Evolutionary conservation across 768 basidiomycete genomes (phyloP).

Genomic region (Hygrophoropsis aurantiaca): DNA sequence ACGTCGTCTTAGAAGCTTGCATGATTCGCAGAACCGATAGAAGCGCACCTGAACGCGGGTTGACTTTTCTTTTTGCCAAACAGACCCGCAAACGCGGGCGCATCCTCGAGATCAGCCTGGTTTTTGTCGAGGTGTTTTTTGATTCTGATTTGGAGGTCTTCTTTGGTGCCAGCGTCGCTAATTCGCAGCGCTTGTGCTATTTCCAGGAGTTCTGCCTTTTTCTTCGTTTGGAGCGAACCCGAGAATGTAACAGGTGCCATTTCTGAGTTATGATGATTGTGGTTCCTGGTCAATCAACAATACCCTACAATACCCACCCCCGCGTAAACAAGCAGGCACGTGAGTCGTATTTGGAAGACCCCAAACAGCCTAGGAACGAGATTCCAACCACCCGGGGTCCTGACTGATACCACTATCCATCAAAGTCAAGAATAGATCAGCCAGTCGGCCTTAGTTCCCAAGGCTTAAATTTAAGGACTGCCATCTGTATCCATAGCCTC

Average conservation of each 20-base stretch:
- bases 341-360: conserved; percentile 3
- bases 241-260: conserved; percentile 48
- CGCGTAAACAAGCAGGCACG: conserved; percentile 1
- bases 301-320: neutral
- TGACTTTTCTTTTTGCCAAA: conserved; percentile 39
- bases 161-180: conserved; percentile 58
- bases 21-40: neutral
- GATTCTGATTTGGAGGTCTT: conserved; percentile 61
- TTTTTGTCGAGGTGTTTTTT: conserved; percentile 60
- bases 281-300: conserved; percentile 9
- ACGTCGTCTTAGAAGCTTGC: neutral
- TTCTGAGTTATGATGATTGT: conserved; percentile 14
- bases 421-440: conserved; percentile 1
- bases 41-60: conserved; percentile 11
- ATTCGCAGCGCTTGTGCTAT: conserved; percentile 55
- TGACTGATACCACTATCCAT: neutral
- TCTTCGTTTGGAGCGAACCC: conserved; percentile 62
- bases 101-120: conserved; percentile 52
- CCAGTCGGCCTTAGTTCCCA: neutral
- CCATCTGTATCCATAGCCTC: conserved; percentile 14
- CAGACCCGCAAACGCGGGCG: conserved; percentile 58
- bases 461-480: conserved; percentile 5
- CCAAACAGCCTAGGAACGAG: neutral
- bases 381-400: neutral
- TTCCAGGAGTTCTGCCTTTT: conserved; percentile 65